Conservation (phyloP, 495 filamentous ascomycete genomes). For the Podospora pseudoanserina region DNA sequence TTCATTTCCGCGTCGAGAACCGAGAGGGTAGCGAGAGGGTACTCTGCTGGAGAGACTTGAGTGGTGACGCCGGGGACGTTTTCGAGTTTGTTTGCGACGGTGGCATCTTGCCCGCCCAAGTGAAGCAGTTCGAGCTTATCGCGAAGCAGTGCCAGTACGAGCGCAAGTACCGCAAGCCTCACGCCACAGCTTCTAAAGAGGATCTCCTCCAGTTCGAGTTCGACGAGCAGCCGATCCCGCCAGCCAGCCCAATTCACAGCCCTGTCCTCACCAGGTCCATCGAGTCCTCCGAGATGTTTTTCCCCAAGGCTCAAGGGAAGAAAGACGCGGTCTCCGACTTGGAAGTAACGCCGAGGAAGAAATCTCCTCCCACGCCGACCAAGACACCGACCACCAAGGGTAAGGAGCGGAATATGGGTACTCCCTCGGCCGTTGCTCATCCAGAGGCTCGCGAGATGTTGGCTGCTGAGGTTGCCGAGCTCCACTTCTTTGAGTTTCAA, state of each 20-base stretch:
- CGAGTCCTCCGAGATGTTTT: conserved; percentile 46
- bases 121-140: conserved; percentile 75
- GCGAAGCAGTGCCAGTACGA: conserved; percentile 96
- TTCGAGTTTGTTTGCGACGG: conserved; percentile 95
- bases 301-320: conserved; percentile 30
- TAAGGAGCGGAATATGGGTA: conserved; percentile 39
- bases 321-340: conserved; percentile 26
- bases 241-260: conserved; percentile 72
- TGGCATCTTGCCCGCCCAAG: conserved; percentile 63
- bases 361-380: background rate
- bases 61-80: conserved; percentile 87
- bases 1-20: conserved; percentile 82
- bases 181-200: conserved; percentile 73
- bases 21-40: conserved; percentile 75
- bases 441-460: conserved; percentile 71
- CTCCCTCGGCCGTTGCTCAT: conserved; percentile 52
- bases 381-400: conserved; percentile 24
- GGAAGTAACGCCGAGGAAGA: conserved; percentile 18
- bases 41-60: conserved; percentile 90
- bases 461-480: conserved; percentile 71
- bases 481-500: conserved; percentile 89
- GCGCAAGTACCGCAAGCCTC: conserved; percentile 77
- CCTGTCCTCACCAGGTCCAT: conserved; percentile 52
- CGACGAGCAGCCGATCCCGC: conserved; percentile 71
- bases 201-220: conserved; percentile 82